Conservation (phyloP, 73 alveolate species). For the Blepharisma stoltei region DNA sequence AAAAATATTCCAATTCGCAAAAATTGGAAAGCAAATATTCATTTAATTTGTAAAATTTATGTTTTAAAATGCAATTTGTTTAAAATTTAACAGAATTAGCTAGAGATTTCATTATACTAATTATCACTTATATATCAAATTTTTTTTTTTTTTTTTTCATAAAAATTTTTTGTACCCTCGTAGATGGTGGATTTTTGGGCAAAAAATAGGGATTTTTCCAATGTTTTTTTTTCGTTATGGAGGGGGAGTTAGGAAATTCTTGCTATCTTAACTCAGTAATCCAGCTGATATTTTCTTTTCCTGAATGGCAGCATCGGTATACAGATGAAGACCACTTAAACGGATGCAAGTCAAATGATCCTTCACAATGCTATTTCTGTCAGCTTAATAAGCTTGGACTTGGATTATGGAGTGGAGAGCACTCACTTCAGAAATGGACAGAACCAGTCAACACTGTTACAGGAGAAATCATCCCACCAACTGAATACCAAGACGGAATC, state of each 20-base stretch:
- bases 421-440: slow-evolving; percentile 83
- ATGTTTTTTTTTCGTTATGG: no score
- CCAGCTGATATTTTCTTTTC: slow-evolving; percentile 88
- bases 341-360: slow-evolving; percentile 5
- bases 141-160: background rate
- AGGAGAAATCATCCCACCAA: slow-evolving; percentile 68
- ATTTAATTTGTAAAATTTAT: no score
- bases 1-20: no score
- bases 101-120: no score
- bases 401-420: slow-evolving; percentile 91
- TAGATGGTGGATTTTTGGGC: no score
- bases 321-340: slow-evolving; percentile 28
- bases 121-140: no score
- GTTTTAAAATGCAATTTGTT: no score
- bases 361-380: slow-evolving; percentile 86
- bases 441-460: slow-evolving; percentile 62
- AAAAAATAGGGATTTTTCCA: no score
- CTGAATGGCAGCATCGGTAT: slow-evolving; percentile 80
- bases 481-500: slow-evolving; percentile 94
- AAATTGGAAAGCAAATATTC: no score
- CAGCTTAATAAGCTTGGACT: slow-evolving; percentile 85
- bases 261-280: slow-evolving; percentile 98
- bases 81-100: no score
- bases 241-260: slow-evolving; percentile 82
- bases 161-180: background rate